These are phyloP conservation scores for Rhodotorula sphaerocarpa DNA, from an alignment of 768 basidiomycete species.

Conservation along the genomic window DNA sequence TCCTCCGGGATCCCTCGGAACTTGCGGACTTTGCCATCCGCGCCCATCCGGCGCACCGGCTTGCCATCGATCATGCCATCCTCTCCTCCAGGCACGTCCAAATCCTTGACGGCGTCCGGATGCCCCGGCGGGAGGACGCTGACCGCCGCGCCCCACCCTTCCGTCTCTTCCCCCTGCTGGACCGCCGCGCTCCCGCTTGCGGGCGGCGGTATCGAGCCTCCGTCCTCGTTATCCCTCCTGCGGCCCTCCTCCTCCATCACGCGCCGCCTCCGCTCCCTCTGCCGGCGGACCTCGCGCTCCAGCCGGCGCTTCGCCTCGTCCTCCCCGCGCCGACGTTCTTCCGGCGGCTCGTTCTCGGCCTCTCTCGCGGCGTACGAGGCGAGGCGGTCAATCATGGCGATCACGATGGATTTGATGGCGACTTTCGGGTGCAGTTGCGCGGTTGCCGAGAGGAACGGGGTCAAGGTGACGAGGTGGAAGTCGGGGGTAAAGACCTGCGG, in stretches of 20 bases:
- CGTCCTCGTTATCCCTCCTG: not conserved
- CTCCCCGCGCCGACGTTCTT: conserved; percentile 85
- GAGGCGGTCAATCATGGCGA: conserved; percentile 89
- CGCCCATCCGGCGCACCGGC: conserved; percentile 23
- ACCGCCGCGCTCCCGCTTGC: conserved; percentile 10
- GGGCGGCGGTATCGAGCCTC: too few species aligned
- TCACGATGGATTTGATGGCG: conserved; percentile 97
- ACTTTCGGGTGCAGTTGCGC: conserved; percentile 95
- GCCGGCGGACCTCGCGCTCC: conserved; percentile 72
- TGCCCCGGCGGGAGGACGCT: conserved; percentile 3
- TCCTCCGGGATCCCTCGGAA: conserved; percentile 93
- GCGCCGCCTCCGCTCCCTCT: conserved; percentile 39
- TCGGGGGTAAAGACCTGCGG: conserved; percentile 91
- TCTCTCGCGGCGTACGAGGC: conserved; percentile 94
- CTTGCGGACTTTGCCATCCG: conserved; percentile 59
- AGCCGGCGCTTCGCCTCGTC: conserved; percentile 82
- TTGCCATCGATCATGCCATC: conserved; percentile 31
- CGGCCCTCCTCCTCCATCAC: not conserved
- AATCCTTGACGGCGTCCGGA: not conserved
- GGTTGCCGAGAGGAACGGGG: conserved; percentile 89
- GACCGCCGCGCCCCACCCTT: conserved; percentile 25
- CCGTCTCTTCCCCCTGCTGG: conserved; percentile 20
- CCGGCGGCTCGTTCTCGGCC: conserved; percentile 91
- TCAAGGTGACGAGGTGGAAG: conserved; percentile 92
- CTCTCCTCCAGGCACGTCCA: conserved; percentile 3